Base-by-base conservation (phyloP, 176 grass and related monocot genomes). In the Bothriochloa decipiens region DNA sequence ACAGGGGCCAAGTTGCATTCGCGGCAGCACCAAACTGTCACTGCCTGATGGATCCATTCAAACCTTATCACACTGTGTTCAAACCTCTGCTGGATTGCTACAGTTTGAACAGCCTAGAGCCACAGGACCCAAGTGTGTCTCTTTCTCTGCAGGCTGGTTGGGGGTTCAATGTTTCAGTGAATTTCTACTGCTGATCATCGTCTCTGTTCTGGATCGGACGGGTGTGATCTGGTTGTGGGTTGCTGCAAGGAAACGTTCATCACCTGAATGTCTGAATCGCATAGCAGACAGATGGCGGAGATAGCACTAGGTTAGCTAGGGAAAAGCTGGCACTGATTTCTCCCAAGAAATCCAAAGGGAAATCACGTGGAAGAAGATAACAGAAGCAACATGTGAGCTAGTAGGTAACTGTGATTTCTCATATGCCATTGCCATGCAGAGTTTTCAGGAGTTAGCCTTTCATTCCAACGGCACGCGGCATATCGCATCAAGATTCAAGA, bases 41-140 rank as follows among this genome's bases (percentile, higher is more conserved):
- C 40, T 42, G 40, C 40, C 36, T 43, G 79, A 55, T 25, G 52
- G 65, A 23, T 88, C 41, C 62, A 14, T 73, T 55, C 86, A 79
- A 58, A 79, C 66, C 33, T 73, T 40, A 35, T 17, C 43, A 0
- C 55, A 0, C 55, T 32, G 7, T 82, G 29, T 83, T 79, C 67
- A 79, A 72, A 74, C 35, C 32, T 62, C 58, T 62, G 23, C 58
- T 62, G 58, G 58, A 35, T 1, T 55, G 27, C 13, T 79, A 28
- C 67, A 42, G 33, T 74, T 69, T 35, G 17, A 83, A 43, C 12
- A 73, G 33, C 23, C 68, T 41, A 11, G 55, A 60, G 55, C 57
- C 57, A 61, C 57, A 61, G 22, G 23, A 26, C n/a, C 25, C 58
- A 62, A 25, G 22, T 60, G 55, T 23, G 55, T 62, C 10, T 26